phyloP scores from a whole-genome alignment of 2,329 filamentous ascomycete species.

The Ceratocystis albifundus region DNA sequence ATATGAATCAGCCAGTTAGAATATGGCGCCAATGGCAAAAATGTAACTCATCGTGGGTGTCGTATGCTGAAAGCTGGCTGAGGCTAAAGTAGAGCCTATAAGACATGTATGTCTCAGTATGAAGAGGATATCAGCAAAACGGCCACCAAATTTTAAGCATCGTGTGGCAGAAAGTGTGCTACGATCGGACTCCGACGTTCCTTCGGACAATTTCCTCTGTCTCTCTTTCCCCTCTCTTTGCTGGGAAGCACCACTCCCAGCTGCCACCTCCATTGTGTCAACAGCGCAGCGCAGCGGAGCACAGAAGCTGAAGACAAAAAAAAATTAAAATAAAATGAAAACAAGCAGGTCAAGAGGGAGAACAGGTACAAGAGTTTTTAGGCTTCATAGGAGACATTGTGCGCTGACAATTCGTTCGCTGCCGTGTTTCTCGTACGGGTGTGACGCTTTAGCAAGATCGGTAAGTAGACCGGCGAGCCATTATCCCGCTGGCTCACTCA shows the following conservation, averaged over 20 bases:
- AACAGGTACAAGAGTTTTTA: too few relatives aligned
- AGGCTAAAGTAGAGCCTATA: not conserved
- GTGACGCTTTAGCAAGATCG: not conserved
- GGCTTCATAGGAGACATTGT: not conserved
- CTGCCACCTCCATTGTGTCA: not conserved
- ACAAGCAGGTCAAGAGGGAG: too few relatives aligned
- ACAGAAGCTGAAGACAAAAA: not conserved
- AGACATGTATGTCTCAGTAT: not conserved
- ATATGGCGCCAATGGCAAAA: not conserved
- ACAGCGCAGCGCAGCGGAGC: not conserved
- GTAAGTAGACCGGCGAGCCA: not conserved
- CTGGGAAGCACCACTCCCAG: not conserved
- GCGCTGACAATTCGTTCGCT: not conserved
- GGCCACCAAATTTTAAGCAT: not conserved
- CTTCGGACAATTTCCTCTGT: not conserved
- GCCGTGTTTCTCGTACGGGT: not conserved
- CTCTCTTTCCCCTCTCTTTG: not conserved
- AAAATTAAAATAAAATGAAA: too few relatives aligned
- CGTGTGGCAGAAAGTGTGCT: not conserved
- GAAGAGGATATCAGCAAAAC: not conserved
- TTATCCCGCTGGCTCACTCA: too few relatives aligned
- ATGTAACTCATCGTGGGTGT: not conserved
- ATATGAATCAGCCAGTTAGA: not conserved
- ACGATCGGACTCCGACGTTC: constrained; percentile 1
- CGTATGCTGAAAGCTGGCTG: not conserved